These are phyloP conservation scores for Penicillium tannophilum DNA, from an alignment of 495 filamentous ascomycete genomes.

Conservation along the genomic window DNA sequence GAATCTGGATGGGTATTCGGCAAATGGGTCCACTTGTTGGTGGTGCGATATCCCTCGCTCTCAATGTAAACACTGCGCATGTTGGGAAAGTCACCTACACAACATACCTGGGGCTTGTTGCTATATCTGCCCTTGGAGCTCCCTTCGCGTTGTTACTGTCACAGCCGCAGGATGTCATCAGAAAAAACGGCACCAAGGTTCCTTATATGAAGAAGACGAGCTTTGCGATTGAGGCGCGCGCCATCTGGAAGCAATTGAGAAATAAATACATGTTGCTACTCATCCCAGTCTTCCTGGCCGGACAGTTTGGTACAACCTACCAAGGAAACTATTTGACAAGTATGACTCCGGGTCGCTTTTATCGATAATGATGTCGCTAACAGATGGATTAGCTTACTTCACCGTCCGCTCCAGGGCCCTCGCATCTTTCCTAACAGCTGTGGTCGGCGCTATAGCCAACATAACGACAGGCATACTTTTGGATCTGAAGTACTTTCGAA, in stretches of 20 bases:
- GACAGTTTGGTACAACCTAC: conserved; percentile 58
- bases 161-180: conserved; percentile 56
- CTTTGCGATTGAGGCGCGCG: conserved; percentile 44
- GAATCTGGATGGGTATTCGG: conserved; percentile 60
- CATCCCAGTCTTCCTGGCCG: conserved; percentile 56
- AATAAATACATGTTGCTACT: conserved; percentile 53
- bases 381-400: conserved; percentile 51
- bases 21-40: conserved; percentile 59
- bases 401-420: conserved; percentile 56
- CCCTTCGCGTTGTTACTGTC: conserved; percentile 55
- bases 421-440: conserved; percentile 46
- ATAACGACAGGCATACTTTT: conserved; percentile 51
- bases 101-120: conserved; percentile 58
- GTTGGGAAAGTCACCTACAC: conserved; percentile 56
- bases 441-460: conserved; percentile 50
- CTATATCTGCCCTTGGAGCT: conserved; percentile 53
- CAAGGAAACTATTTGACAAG: conserved; percentile 58
- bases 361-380: conserved; percentile 26
- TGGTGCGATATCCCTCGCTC: conserved; percentile 55
- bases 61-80: conserved; percentile 49
- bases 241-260: conserved; percentile 48
- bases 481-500: conserved; percentile 39
- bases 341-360: background rate
- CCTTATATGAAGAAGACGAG: conserved; percentile 45
- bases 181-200: conserved; percentile 47